phyloP scores from a whole-genome alignment of 202 grass and related monocot species.

The Zizania palustris region DNA sequence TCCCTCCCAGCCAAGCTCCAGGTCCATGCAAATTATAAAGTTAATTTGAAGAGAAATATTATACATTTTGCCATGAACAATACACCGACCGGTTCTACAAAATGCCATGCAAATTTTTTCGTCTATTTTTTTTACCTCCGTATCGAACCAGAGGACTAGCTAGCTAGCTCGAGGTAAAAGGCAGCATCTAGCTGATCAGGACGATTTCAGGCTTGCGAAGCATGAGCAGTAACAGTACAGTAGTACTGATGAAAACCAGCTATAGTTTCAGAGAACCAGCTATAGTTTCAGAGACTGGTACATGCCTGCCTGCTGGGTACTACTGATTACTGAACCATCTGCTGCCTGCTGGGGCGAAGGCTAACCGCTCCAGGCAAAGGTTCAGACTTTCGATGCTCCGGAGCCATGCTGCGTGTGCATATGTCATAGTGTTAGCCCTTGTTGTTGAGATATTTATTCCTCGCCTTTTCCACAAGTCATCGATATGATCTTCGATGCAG shows the following conservation, averaged over 20 bases:
- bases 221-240: not conserved
- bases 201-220: not conserved
- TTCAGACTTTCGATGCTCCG: conserved; percentile 18
- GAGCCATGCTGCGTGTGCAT: no score
- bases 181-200: not conserved
- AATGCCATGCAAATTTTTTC: no score
- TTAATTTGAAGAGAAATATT: no score
- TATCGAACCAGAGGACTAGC: conserved; percentile 25
- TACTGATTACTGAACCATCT: not conserved
- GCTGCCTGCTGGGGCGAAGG: not conserved
- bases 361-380: conserved; percentile 1
- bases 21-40: no score
- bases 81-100: no score
- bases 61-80: no score
- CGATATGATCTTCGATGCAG: no score
- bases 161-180: not conserved
- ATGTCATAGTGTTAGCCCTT: not conserved
- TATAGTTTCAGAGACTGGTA: conserved; percentile 9
- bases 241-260: not conserved
- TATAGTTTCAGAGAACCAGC: conserved; percentile 13
- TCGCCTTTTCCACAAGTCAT: no score
- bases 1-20: no score
- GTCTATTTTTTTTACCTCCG: not conserved
- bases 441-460: no score
- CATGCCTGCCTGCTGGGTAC: no score